A percentile compares a stretch with the other conserved stretches of the same genome.
These are phyloP conservation scores for Sarocladium strictum DNA, from an alignment of 2,329 filamentous ascomycete genomes.

Conservation along the genomic window DNA sequence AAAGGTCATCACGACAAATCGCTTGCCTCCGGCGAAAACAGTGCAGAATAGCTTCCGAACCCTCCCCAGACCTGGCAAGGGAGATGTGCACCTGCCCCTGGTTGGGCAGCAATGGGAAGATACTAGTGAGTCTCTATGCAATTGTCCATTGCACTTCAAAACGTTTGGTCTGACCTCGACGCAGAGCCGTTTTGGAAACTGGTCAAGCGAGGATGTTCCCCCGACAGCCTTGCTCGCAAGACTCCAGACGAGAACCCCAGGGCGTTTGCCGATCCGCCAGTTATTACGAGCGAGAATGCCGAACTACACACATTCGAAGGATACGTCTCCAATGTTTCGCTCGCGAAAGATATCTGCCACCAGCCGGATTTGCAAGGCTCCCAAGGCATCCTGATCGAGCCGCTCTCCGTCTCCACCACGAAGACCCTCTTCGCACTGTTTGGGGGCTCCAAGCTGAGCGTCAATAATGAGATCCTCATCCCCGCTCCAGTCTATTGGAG, in stretches of 20 bases:
- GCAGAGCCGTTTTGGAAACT: slow-evolving; percentile 51
- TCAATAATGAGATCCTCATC: slow-evolving; percentile 66
- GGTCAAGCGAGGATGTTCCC: slow-evolving; percentile 54
- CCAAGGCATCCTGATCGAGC: slow-evolving; percentile 59
- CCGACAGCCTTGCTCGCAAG: slow-evolving; percentile 53
- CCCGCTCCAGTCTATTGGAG: slow-evolving; percentile 66
- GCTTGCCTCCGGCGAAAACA: slow-evolving; percentile 36
- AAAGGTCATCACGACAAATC: slow-evolving; percentile 42
- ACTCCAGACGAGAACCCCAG: slow-evolving; percentile 29
- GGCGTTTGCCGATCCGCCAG: slow-evolving; percentile 38
- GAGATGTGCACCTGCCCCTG: slow-evolving; percentile 26
- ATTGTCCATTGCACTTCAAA: no score
- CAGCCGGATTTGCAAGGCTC: slow-evolving; percentile 57
- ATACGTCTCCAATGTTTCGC: slow-evolving; percentile 56
- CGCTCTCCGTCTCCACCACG: slow-evolving; percentile 50
- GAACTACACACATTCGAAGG: slow-evolving; percentile 47
- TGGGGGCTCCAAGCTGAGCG: slow-evolving; percentile 60
- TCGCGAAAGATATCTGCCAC: slow-evolving; percentile 57
- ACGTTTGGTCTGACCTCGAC: slow-evolving; percentile 11
- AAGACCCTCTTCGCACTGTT: slow-evolving; percentile 59
- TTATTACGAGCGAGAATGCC: slow-evolving; percentile 39
- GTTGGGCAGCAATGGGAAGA: slow-evolving; percentile 43
- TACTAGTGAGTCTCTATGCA: slow-evolving; percentile 35
- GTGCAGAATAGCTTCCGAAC: slow-evolving; percentile 38
- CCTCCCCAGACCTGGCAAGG: slow-evolving; percentile 32